A percentile compares a stretch with the other conserved stretches of the same genome.
Conservation (phyloP, 2,329 filamentous ascomycete species). For the Pezicula neosporulosa region DNA sequence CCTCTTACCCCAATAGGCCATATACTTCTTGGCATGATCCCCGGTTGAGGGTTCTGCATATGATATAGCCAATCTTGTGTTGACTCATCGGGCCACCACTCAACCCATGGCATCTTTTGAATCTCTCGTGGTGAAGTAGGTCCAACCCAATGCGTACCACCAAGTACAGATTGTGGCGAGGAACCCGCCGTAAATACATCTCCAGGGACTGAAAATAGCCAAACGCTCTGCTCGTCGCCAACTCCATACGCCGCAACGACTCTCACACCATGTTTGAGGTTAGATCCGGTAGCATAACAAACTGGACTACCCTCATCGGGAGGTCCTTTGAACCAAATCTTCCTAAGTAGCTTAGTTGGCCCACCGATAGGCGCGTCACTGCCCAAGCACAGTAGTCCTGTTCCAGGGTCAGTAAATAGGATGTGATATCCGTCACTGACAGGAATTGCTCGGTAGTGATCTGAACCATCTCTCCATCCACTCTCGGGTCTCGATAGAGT, state of each 20-base stretch:
- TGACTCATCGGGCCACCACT: conserved; percentile 36
- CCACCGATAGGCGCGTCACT: conserved; percentile 55
- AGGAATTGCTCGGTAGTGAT: conserved; percentile 62
- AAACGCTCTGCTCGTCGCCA: conserved; percentile 37
- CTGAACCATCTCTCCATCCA: conserved; percentile 30
- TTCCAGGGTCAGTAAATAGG: conserved; percentile 59
- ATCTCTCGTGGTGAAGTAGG: conserved; percentile 1
- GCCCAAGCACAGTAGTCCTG: conserved; percentile 54
- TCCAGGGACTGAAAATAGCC: conserved; percentile 58
- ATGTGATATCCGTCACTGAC: conserved; percentile 64
- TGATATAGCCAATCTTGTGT: conserved; percentile 30
- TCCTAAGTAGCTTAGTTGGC: conserved; percentile 53
- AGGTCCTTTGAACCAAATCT: conserved; percentile 46
- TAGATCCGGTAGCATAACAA: conserved; percentile 52
- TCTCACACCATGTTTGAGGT: conserved; percentile 53
- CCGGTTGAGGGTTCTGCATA: conserved; percentile 16
- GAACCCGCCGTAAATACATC: conserved; percentile 45
- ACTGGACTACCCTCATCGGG: conserved; percentile 37
- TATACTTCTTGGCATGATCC: conserved; percentile 19
- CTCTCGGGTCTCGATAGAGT: conserved; percentile 8
- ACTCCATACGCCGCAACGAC: conserved; percentile 54
- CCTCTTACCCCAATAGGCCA: conserved; percentile 50
- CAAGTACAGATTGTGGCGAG: conserved; percentile 9
- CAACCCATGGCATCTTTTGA: conserved; percentile 24
- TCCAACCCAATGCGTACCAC: conserved; percentile 8